These are phyloP conservation scores for Aspergillus coremiiformis DNA, from an alignment of 495 filamentous ascomycete genomes.

Conservation along the genomic window DNA sequence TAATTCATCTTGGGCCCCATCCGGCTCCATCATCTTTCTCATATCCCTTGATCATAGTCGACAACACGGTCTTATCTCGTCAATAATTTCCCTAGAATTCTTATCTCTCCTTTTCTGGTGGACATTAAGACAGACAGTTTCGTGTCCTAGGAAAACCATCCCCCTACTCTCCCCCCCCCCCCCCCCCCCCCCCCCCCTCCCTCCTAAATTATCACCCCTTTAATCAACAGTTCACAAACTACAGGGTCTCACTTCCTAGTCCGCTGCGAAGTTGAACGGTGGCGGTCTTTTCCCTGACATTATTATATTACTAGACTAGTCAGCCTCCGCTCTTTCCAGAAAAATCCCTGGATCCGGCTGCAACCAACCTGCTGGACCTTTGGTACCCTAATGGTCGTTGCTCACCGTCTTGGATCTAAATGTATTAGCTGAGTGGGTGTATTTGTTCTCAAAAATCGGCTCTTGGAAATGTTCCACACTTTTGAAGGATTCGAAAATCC, in stretches of 20 bases:
- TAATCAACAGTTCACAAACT: not conserved
- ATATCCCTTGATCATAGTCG: not conserved
- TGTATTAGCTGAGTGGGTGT: not conserved
- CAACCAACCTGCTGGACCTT: not conserved
- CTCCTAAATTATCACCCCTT: not conserved
- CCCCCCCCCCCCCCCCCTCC: too few relatives aligned
- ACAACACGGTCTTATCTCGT: not conserved
- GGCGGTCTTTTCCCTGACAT: not conserved
- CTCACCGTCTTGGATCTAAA: constrained; percentile 2
- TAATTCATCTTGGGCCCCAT: not conserved
- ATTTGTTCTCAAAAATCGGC: not conserved
- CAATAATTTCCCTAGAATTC: not conserved
- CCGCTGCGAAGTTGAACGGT: not conserved
- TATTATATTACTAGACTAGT: not conserved
- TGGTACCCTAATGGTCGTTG: constrained; percentile 5
- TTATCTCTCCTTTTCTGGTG: not conserved
- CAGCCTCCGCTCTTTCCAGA: not conserved
- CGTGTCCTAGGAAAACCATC: not conserved
- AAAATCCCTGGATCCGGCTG: constrained; percentile 6
- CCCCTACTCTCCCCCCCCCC: too few relatives aligned
- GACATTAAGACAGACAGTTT: not conserved
- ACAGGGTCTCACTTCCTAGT: not conserved
- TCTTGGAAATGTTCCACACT: constrained; percentile 35
- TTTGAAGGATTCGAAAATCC: constrained; percentile 39
- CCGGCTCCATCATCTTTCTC: not conserved